A percentile compares a stretch with the other conserved stretches of the same genome.
phyloP scores from a whole-genome alignment of 768 basidiomycete genomes.

The Suillus sp. region DNA sequence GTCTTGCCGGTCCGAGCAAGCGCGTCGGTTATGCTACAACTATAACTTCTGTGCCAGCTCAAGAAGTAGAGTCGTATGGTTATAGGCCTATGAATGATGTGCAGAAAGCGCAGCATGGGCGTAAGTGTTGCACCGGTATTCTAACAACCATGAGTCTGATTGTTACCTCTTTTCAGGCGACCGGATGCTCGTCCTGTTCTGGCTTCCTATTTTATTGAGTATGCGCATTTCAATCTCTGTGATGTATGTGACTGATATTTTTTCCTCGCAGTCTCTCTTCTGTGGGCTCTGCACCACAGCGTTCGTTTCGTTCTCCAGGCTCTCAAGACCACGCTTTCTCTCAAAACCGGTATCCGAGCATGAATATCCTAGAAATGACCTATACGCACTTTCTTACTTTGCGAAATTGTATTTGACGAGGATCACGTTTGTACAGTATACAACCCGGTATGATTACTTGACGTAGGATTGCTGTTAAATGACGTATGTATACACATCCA shows the following conservation, averaged over 20 bases:
- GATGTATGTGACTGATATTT: slow-evolving; percentile 14
- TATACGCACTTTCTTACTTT: not conserved
- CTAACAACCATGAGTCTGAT: slow-evolving; percentile 7
- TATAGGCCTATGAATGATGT: slow-evolving; percentile 56
- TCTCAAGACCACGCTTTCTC: slow-evolving; percentile 49
- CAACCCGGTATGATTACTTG: not conserved
- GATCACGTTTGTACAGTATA: not conserved
- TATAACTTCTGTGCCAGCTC: slow-evolving; percentile 53
- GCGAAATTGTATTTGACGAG: not conserved
- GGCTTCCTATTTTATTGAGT: slow-evolving; percentile 84
- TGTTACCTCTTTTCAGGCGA: slow-evolving; percentile 49
- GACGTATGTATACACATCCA: not conserved
- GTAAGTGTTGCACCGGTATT: slow-evolving; percentile 39
- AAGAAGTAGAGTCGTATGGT: slow-evolving; percentile 68
- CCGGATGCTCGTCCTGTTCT: slow-evolving; percentile 83
- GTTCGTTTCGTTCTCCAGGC: slow-evolving; percentile 53
- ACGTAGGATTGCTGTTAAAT: not conserved
- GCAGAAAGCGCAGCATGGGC: slow-evolving; percentile 62
- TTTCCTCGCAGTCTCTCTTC: slow-evolving; percentile 49
- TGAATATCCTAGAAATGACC: slow-evolving; percentile 16
- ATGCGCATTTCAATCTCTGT: slow-evolving; percentile 36
- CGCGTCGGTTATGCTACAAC: slow-evolving; percentile 50
- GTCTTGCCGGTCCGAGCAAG: slow-evolving; percentile 37
- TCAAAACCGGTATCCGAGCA: slow-evolving; percentile 44
- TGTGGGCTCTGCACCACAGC: slow-evolving; percentile 62